Percentiles rank a stretch among this genome's conserved stretches.
These are phyloP conservation scores for Aegle marmelos DNA, from an alignment of 345 rosid genomes.

Conservation along the genomic window DNA sequence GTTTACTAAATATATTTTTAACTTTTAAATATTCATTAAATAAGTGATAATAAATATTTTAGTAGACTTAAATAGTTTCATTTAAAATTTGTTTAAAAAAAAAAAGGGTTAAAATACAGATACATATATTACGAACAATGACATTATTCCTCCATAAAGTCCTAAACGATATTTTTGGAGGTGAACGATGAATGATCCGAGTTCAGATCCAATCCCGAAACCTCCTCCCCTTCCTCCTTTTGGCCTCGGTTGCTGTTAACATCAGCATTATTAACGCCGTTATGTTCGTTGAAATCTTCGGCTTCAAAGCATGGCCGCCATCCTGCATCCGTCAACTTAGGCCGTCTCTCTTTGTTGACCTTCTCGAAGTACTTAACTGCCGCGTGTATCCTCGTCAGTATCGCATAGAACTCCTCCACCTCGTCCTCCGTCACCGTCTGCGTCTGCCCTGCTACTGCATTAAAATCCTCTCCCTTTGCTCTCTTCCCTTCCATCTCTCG, in stretches of 20 bases:
- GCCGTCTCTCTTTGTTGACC: background rate
- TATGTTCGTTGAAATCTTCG: background rate
- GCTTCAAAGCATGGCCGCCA: conserved; percentile 2
- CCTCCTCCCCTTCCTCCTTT: background rate
- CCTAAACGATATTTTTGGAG: background rate
- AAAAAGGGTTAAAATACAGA: no score
- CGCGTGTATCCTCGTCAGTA: conserved; percentile 30
- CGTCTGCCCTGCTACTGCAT: background rate
- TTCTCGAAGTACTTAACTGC: conserved; percentile 31
- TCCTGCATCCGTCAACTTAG: background rate
- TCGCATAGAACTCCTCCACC: conserved; percentile 44
- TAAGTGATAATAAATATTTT: no score
- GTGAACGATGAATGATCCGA: conserved; percentile 8
- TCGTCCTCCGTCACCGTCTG: conserved; percentile 28
- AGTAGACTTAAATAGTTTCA: no score
- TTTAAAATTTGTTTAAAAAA: accelerated
- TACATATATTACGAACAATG: no score
- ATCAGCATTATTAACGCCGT: background rate
- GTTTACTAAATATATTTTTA: no score
- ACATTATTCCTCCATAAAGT: no score
- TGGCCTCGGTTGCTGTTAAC: background rate
- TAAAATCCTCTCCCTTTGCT: background rate
- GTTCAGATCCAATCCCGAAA: conserved; percentile 26
- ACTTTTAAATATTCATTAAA: no score
- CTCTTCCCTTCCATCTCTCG: conserved; percentile 3